Base-by-base conservation (phyloP, 1,139 yeast genomes). In the Saccharomyces hybrid region DNA sequence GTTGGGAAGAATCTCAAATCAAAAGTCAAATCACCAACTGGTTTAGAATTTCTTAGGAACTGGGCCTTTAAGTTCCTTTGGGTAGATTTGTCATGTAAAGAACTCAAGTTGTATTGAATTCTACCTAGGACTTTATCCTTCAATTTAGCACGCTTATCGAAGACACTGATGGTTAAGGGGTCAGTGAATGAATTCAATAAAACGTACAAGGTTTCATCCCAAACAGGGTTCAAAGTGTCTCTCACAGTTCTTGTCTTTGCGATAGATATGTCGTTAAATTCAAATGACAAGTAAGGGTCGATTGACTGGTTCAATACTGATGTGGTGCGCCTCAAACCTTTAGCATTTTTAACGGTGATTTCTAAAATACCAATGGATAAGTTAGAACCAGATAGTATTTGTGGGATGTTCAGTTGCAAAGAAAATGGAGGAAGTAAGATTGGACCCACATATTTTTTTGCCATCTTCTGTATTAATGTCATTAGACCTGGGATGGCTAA, bases 391-490 rank as follows among this genome's bases (percentile, higher is more conserved):
- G 95, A 85, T 64, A 91, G 73, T 68, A 93, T 76, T 72, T 91
- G 96, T 67, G 93, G 96, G 51, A 93, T 79, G 65, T 91, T 91
- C 67, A 93, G 75, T 73, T 93, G 96, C 76, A 89, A 88, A 3
- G 96, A 88, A 63, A 91, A 83, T 27, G 99, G 99, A 49, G 86
- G 76, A 64, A 88, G 85, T 53, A 91, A 68, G 75, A 91, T 81
- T 29, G 97, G 91, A n/a, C 97, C 97, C 49, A 81, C 83, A 69
- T 85, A 89, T 65, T 89, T 86, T 65, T 80, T 82, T 46, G 89
- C 82, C 88, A 89, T 83, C 61, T 87, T 90, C 66, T 85, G 85
- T 63, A 90, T 83, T 63, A 89, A 79, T 49, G 88, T 83, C 64
- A 80, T 81, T 54, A 93, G 74, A 47, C 98, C 98, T 11, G 99